phyloP scores from a whole-genome alignment of 2,329 filamentous ascomycete genomes.

The Rugonectria rugulosa region DNA sequence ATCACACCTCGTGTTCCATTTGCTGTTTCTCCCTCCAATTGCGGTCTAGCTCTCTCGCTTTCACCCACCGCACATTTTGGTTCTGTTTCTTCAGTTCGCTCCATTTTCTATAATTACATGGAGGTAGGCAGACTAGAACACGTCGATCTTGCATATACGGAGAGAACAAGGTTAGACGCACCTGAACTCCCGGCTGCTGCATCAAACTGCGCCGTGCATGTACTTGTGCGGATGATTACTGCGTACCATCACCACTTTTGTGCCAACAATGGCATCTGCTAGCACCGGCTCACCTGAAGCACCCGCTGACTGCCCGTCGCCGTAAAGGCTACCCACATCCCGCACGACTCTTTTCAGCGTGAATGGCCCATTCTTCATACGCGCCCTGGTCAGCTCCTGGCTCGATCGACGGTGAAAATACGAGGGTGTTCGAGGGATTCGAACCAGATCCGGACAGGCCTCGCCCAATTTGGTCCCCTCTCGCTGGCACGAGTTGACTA shows the following conservation, averaged over 20 bases:
- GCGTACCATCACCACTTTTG: background rate
- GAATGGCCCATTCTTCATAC: conserved; percentile 13
- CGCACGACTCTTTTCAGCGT: conserved; percentile 1
- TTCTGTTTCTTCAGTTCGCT: conserved; percentile 16
- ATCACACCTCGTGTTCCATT: background rate
- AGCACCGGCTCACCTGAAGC: conserved; percentile 35
- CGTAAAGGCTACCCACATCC: conserved; percentile 15
- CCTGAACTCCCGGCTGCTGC: conserved; percentile 7
- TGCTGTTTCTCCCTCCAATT: too few species aligned
- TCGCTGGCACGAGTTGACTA: conserved; percentile 24
- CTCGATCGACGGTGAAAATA: conserved; percentile 24
- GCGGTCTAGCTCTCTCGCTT: background rate
- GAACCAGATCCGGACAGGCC: conserved; percentile 31
- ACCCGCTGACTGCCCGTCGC: conserved; percentile 11
- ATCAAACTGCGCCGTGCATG: too few species aligned
- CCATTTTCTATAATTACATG: conserved; percentile 34
- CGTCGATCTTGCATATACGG: conserved; percentile 17
- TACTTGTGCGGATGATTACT: too few species aligned
- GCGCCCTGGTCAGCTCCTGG: conserved; percentile 20
- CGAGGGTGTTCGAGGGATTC: conserved; percentile 20
- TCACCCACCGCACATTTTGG: conserved; percentile 12
- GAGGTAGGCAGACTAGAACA: conserved; percentile 8
- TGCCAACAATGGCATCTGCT: background rate
- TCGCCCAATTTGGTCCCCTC: conserved; percentile 29
- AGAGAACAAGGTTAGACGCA: conserved; percentile 9